These are phyloP conservation scores for Podospora appendiculata DNA, from an alignment of 495 filamentous ascomycete genomes.

Conservation along the genomic window DNA sequence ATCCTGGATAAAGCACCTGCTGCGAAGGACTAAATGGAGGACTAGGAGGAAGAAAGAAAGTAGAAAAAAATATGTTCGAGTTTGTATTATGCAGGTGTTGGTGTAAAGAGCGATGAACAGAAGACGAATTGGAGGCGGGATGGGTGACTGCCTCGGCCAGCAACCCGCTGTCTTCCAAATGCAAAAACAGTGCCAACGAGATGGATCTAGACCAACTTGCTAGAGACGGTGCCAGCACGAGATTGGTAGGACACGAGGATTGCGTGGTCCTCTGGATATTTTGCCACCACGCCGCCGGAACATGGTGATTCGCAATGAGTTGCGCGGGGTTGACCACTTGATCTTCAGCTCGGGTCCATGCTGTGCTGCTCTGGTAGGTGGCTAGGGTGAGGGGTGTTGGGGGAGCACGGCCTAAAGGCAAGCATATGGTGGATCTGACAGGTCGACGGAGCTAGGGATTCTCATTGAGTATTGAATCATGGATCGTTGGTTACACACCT, in stretches of 20 bases:
- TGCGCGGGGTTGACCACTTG: slow-evolving; percentile 15
- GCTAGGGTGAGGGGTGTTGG: too few relatives aligned
- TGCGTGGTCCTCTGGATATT: slow-evolving; percentile 17
- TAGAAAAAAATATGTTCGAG: not conserved
- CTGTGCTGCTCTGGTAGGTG: too few relatives aligned
- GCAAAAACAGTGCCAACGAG: too few relatives aligned
- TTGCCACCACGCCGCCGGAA: slow-evolving; percentile 15
- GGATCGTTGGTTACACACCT: not conserved
- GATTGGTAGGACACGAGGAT: slow-evolving; percentile 6
- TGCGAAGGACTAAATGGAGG: not conserved
- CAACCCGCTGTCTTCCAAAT: not conserved
- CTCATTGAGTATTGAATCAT: not conserved
- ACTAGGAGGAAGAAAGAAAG: not conserved
- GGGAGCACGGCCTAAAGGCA: too few relatives aligned
- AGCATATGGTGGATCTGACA: too few relatives aligned
- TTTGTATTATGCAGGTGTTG: not conserved
- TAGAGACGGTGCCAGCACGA: not conserved
- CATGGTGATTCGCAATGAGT: slow-evolving; percentile 10
- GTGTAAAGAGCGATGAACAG: not conserved
- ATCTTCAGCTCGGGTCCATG: too few relatives aligned
- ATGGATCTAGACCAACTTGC: not conserved
- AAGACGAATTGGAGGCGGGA: not conserved
- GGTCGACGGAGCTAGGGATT: too few relatives aligned
- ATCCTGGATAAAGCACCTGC: slow-evolving; percentile 8
- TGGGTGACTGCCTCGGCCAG: not conserved